Conservation (phyloP, 2,329 filamentous ascomycete species). For the Chalara sp. region DNA sequence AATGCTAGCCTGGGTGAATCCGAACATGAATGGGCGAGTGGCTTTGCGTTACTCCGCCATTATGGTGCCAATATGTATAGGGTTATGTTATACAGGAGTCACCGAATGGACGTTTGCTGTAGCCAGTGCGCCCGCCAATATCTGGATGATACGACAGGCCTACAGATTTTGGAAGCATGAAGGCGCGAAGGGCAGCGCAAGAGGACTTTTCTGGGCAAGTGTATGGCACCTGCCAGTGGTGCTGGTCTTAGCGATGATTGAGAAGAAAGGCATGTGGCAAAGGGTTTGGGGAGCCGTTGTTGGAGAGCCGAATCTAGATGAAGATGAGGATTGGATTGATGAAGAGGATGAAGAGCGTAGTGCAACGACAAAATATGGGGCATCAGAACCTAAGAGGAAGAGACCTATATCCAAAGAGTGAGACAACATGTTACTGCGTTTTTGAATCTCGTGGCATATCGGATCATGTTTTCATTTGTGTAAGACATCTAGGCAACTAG, state of each 20-base stretch:
- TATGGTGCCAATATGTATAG: conserved; percentile 82
- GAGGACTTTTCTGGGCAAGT: conserved; percentile 91
- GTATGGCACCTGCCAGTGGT: conserved; percentile 92
- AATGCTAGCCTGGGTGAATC: conserved; percentile 83
- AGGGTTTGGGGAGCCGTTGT: conserved; percentile 67
- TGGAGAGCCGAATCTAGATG: conserved; percentile 50
- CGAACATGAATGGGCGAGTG: conserved; percentile 76
- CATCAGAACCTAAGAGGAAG: neutral
- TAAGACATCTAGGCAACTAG: no score
- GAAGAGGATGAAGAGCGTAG: conserved; percentile 29
- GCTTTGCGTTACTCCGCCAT: conserved; percentile 78
- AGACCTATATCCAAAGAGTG: neutral
- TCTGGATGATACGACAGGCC: conserved; percentile 77
- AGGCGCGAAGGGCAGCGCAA: conserved; percentile 72
- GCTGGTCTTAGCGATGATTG: conserved; percentile 80
- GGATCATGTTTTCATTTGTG: no score
- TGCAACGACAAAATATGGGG: neutral
- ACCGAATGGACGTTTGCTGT: conserved; percentile 81
- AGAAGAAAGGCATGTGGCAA: conserved; percentile 90
- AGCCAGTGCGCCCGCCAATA: conserved; percentile 76
- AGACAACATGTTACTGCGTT: no score
- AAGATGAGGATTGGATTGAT: conserved; percentile 45
- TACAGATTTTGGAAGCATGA: conserved; percentile 73
- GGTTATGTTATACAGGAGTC: conserved; percentile 69
- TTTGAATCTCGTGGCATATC: no score